Evolutionary conservation across 768 basidiomycete species (phyloP), one percentile per base, ranked within the genome.

Genomic region (Mycena vitilis): DNA sequence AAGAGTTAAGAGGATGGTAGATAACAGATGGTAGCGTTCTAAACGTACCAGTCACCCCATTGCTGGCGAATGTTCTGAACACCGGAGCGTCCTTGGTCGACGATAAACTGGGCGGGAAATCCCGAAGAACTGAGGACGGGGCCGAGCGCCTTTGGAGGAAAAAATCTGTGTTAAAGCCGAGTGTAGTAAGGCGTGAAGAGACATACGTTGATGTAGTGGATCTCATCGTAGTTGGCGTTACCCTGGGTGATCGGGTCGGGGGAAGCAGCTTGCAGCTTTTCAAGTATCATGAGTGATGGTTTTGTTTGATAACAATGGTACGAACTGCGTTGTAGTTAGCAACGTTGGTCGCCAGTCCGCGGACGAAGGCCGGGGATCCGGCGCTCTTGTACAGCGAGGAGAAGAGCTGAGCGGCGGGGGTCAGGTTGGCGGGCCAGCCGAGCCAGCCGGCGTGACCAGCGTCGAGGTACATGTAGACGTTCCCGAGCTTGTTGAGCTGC

Each of bases 361-460:
- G 85, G 74, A 90, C 83, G 71, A 84, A 85, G n/a, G 80, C 66
- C n/a, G 88, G 87, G 20, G 83, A 84, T 23, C 87, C 85, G 62
- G 88, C 88, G 70, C 71, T 76, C 71, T 80, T 80, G 80, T 81
- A 89, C 48, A 90, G 78, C 63, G 81, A 74, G 36, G 79, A 73
- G 77, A 88, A 90, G 66, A 89, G 80, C 70, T 83, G 79, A 38
- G 88, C 89, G 57, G 89, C 88, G 61, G 89, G 88, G 30, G 73
- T 61, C 76, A 89, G 77, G 81, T 90, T 90, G 49, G 89, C 88
- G 68, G 88, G 81, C 89, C 89, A 91, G 49, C 89, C 89, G 66
- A 90, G 83, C 89, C 89, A 90, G 60, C 89, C 88, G 66, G 86
- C 87, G 70, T 88, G 87, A 40, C 87, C 87, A 73, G 88, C 88